Evolutionary conservation across 139 green algal species (phyloP).

Genomic region (Volvox reticuliferus): DNA sequence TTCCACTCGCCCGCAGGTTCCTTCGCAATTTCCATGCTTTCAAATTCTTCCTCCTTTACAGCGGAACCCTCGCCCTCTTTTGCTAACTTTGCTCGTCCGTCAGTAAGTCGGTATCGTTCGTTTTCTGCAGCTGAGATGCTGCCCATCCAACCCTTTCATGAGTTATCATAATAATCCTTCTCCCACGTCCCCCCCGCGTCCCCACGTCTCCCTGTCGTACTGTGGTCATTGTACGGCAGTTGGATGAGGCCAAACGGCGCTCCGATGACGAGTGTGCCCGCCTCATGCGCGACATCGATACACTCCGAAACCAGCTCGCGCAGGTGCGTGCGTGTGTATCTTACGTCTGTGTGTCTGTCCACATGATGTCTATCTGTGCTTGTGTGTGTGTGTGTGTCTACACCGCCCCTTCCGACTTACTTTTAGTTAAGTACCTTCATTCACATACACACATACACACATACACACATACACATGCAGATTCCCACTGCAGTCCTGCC

Average conservation of each 20-base stretch:
- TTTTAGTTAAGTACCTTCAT: background rate
- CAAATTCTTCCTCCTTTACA: too few species aligned
- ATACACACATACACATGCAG: background rate
- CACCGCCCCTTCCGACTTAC: background rate
- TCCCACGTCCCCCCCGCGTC: too few species aligned
- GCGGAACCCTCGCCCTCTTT: too few species aligned
- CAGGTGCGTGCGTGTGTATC: background rate
- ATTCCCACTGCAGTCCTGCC: background rate
- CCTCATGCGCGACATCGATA: slow-evolving; percentile 41
- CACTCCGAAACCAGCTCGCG: slow-evolving; percentile 33
- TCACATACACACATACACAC: background rate
- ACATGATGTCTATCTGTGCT: background rate
- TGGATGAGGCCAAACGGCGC: slow-evolving; percentile 19
- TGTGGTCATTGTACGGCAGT: background rate
- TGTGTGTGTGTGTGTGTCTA: too few species aligned
- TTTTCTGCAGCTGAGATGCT: too few species aligned
- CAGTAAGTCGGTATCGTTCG: too few species aligned
- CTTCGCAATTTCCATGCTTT: too few species aligned
- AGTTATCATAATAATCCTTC: too few species aligned
- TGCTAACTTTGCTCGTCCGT: too few species aligned
- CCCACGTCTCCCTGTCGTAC: too few species aligned
- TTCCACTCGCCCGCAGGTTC: too few species aligned
- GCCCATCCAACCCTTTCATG: too few species aligned
- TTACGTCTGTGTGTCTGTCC: background rate
- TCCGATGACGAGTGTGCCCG: slow-evolving; percentile 37